Evolutionary conservation across 495 filamentous ascomycete genomes (phyloP), one percentile per base, ranked within the genome.

Genomic region (Aspergillus funiculosus): DNA sequence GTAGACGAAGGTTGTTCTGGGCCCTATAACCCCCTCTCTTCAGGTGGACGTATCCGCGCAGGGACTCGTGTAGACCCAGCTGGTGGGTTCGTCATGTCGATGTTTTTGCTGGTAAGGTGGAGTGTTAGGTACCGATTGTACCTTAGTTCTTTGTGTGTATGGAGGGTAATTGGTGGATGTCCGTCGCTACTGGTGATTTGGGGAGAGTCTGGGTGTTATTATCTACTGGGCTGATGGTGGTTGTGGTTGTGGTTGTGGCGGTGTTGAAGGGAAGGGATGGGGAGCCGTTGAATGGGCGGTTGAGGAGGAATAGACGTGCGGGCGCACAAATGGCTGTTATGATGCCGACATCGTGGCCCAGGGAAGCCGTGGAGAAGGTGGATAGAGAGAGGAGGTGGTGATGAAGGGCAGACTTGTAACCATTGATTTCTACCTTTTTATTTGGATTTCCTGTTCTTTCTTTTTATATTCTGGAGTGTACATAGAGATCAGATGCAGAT

Each of bases 61-160:
- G 58, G 45, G 85, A 86, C 6, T 54, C 55, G 27, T 71, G 64
- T 13, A 86, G 64, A 3, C 78, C 77, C 45, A 76, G 68, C 0
- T n/a, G 58, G 46, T 4, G 75, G 72, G 11, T 54, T 48, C n/a
- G 68, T 66, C 81, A 83, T 85, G 15, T 86, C 79, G 0, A 28
- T n/a, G 21, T n/a, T n/a, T 71, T 76, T 1, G 81, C 81, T 2
- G 60, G 39, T 0, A 67, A 42, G 13, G 75, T 79, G 1, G 78
- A 81, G 54, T 85, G n/a, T n/a, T n/a, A n/a, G 84, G 59, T 85
- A 84, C 75, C 73, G 80, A 56, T 80, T 82, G 64, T n/a, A n/a
- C n/a, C n/a, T n/a, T 86, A 86, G 50, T 86, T 79, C 49, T 85
- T 85, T 27, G 78, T 58, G 2, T 68, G 56, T 6, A 78, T 64